These are phyloP conservation scores for Colletotrichum sp. DNA, from an alignment of 2,329 filamentous ascomycete species.

Conservation along the genomic window DNA sequence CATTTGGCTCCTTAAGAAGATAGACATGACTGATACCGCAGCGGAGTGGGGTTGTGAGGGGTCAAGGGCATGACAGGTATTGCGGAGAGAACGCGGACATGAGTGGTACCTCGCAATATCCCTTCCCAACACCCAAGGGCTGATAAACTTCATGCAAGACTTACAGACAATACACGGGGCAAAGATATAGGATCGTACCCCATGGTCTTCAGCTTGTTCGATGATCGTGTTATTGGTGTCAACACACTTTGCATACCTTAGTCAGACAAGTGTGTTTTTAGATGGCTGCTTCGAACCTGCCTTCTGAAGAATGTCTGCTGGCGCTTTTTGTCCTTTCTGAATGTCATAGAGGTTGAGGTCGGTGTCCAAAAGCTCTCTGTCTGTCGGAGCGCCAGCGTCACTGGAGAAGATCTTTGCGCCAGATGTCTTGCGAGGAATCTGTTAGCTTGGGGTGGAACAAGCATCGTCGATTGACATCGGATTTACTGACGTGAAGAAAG, in stretches of 20 bases:
- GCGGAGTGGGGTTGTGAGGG: neutral
- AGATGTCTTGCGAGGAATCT: neutral
- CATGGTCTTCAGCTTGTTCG: neutral
- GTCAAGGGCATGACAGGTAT: neutral
- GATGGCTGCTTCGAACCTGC: neutral
- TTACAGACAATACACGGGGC: neutral
- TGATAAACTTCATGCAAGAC: neutral
- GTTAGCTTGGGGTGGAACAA: neutral
- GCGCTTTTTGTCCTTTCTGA: neutral
- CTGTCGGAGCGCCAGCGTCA: neutral
- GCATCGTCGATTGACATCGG: neutral
- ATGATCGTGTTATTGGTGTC: neutral
- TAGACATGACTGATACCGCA: too few relatives aligned
- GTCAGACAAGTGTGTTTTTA: neutral
- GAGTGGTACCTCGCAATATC: fast-evolving
- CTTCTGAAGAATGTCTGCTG: neutral
- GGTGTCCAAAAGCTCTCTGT: neutral
- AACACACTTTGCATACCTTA: neutral
- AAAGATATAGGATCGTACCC: neutral
- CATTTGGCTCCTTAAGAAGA: fast-evolving
- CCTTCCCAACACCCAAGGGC: neutral
- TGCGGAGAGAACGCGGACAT: neutral
- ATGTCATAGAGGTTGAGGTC: neutral
- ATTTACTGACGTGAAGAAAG: neutral
- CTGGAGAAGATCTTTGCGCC: neutral